A percentile compares a stretch with the other conserved stretches of the same genome.
phyloP scores from a whole-genome alignment of 2,329 filamentous ascomycete species.

The Chrysosporium keratinophilum region DNA sequence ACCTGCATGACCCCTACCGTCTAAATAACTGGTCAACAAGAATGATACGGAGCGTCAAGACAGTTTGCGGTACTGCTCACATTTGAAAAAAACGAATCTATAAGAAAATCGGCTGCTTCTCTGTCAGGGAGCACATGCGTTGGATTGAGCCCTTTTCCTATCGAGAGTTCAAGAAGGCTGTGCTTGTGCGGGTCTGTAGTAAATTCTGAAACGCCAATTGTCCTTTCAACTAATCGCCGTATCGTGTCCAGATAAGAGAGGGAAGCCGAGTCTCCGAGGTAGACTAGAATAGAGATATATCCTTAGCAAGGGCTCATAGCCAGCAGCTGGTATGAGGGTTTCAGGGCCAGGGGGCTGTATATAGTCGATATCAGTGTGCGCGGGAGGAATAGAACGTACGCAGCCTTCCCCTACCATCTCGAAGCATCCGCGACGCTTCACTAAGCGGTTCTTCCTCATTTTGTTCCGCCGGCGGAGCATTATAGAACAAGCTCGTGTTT shows the following conservation, averaged over 20 bases:
- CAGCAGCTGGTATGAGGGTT: too few relatives aligned
- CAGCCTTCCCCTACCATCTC: conserved; percentile 46
- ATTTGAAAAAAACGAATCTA: conserved; percentile 53
- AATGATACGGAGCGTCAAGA: background rate
- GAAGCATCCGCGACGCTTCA: conserved; percentile 55
- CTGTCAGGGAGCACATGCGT: conserved; percentile 48
- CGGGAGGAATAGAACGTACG: conserved; percentile 11
- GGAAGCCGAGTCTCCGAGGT: conserved; percentile 54
- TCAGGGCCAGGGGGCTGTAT: too few relatives aligned
- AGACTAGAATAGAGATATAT: conserved; percentile 36
- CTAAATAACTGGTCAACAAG: conserved; percentile 25
- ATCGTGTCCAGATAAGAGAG: conserved; percentile 52
- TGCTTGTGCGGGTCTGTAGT: conserved; percentile 49
- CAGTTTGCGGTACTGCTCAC: conserved; percentile 29
- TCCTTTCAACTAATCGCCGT: conserved; percentile 49
- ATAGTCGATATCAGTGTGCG: too few relatives aligned
- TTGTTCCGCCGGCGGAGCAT: conserved; percentile 9
- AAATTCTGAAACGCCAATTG: conserved; percentile 47
- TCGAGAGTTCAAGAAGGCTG: conserved; percentile 47
- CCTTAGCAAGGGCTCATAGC: background rate
- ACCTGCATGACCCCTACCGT: conserved; percentile 53
- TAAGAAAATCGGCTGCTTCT: conserved; percentile 44
- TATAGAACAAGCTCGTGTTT: conserved; percentile 2
- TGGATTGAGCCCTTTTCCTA: conserved; percentile 37
- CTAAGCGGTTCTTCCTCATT: conserved; percentile 18